These are phyloP conservation scores for Termitomyces sp. DNA, from an alignment of 768 basidiomycete genomes.

Conservation along the genomic window DNA sequence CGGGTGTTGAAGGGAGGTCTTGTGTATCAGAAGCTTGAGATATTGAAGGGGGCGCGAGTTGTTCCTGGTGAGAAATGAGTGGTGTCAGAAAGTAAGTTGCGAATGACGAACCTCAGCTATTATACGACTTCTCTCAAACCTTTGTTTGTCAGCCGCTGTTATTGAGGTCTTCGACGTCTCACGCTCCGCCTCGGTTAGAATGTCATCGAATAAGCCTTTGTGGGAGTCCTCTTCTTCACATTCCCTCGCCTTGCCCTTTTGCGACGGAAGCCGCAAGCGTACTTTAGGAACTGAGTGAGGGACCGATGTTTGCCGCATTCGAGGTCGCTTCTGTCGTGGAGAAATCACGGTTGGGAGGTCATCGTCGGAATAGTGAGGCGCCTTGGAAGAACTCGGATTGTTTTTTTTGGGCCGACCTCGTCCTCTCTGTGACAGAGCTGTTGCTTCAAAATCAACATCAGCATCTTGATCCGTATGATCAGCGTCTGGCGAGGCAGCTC, in stretches of 20 bases:
- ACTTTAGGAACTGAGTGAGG: slow-evolving; percentile 29
- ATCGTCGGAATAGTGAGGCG: slow-evolving; percentile 19
- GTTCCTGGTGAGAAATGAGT: slow-evolving; percentile 31
- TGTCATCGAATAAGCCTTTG: slow-evolving; percentile 78
- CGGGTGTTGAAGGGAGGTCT: slow-evolving; percentile 31
- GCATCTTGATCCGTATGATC: slow-evolving; percentile 28
- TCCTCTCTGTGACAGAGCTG: slow-evolving; percentile 15
- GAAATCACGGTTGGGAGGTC: slow-evolving; percentile 15
- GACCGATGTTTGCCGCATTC: slow-evolving; percentile 31
- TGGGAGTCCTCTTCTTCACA: slow-evolving; percentile 56
- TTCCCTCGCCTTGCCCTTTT: slow-evolving; percentile 66
- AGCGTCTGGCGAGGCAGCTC: slow-evolving; percentile 30
- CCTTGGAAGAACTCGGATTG: slow-evolving; percentile 15
- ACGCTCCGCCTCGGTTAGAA: slow-evolving; percentile 63
- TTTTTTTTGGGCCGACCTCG: slow-evolving; percentile 21
- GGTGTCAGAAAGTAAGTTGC: slow-evolving; percentile 7
- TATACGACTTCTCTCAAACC: slow-evolving; percentile 70
- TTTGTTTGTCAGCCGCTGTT: slow-evolving; percentile 49
- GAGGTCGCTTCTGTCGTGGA: slow-evolving; percentile 38
- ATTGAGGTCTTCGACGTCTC: slow-evolving; percentile 71
- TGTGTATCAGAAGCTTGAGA: slow-evolving; percentile 15
- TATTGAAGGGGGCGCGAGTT: slow-evolving; percentile 35
- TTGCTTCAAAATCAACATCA: slow-evolving; percentile 20
- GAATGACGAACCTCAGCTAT: slow-evolving; percentile 61
- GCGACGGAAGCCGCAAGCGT: slow-evolving; percentile 41